A percentile compares a stretch with the other conserved stretches of the same genome.
Evolutionary conservation across 768 basidiomycete species (phyloP).

Genomic region (Lepiota venenata): DNA sequence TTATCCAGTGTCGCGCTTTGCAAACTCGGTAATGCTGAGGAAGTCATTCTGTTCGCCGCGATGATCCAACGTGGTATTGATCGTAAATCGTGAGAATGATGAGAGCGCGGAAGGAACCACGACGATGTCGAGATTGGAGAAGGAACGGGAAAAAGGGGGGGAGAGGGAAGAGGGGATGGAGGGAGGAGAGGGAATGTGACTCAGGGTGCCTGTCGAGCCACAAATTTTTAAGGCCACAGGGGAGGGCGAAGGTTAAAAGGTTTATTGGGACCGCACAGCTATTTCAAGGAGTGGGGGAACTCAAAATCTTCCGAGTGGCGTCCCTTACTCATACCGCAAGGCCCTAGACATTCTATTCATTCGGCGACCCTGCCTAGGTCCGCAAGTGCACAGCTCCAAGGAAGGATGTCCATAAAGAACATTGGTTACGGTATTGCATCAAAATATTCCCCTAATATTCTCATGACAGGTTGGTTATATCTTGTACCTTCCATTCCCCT

Average conservation of each 20-base stretch:
- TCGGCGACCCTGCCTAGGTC: not conserved
- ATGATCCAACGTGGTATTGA: not conserved
- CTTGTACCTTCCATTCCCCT: conserved; percentile 2
- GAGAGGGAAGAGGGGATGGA: not conserved
- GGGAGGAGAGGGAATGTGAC: conserved; percentile 2
- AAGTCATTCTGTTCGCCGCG: conserved; percentile 14
- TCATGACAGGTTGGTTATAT: not conserved
- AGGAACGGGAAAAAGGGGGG: not conserved
- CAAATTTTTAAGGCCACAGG: not conserved
- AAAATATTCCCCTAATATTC: not conserved
- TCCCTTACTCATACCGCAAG: conserved; percentile 9
- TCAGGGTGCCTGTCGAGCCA: not conserved
- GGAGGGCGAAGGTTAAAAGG: not conserved
- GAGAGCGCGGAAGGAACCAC: not conserved
- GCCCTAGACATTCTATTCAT: not conserved
- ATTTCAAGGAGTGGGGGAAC: conserved; percentile 10
- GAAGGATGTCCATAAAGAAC: not conserved
- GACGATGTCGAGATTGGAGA: not conserved
- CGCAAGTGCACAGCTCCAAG: conserved; percentile 6
- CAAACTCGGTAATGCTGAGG: conserved; percentile 21
- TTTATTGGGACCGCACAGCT: conserved; percentile 5
- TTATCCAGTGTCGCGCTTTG: conserved; percentile 31
- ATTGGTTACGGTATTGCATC: not conserved
- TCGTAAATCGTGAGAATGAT: not conserved
- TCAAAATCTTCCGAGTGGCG: conserved; percentile 7